These are phyloP conservation scores for Diaporthe nobilis DNA, from an alignment of 2,329 filamentous ascomycete species.

Conservation along the genomic window DNA sequence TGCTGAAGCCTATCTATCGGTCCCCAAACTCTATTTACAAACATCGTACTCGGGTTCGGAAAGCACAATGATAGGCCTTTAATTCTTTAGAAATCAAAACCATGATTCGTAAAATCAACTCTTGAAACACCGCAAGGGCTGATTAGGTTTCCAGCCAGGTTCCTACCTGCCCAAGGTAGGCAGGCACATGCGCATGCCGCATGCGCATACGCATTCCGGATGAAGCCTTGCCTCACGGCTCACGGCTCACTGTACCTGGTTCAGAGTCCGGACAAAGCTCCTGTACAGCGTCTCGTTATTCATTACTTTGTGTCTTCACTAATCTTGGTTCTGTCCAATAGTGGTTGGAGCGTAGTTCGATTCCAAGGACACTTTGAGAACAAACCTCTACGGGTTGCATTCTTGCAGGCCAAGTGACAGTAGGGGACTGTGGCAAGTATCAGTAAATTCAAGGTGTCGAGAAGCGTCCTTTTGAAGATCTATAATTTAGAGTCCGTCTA, in stretches of 20 bases:
- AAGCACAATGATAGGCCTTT: not conserved
- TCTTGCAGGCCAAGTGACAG: not conserved
- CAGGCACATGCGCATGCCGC: not conserved
- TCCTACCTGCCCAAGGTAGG: not conserved
- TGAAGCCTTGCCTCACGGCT: not conserved
- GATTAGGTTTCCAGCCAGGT: not conserved
- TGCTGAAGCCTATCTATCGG: not conserved
- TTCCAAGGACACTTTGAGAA: too few relatives aligned
- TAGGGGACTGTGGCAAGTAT: too few relatives aligned
- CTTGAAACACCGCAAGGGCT: slow-evolving; percentile 1
- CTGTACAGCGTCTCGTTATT: not conserved
- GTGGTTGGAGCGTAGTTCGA: not conserved
- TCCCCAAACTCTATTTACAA: not conserved
- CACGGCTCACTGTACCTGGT: not conserved
- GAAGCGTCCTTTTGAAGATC: not conserved
- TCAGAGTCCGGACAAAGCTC: not conserved
- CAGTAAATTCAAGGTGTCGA: not conserved
- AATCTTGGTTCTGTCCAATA: too few relatives aligned
- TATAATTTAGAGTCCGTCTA: not conserved
- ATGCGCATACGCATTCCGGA: not conserved
- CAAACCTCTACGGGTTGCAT: not conserved
- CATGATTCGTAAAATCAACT: not conserved
- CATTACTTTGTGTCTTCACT: not conserved
- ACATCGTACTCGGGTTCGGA: slow-evolving; percentile 4
- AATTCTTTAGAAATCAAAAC: not conserved